Base-by-base conservation (phyloP, 257 asterid genomes). In the Cruciata laevipes region DNA sequence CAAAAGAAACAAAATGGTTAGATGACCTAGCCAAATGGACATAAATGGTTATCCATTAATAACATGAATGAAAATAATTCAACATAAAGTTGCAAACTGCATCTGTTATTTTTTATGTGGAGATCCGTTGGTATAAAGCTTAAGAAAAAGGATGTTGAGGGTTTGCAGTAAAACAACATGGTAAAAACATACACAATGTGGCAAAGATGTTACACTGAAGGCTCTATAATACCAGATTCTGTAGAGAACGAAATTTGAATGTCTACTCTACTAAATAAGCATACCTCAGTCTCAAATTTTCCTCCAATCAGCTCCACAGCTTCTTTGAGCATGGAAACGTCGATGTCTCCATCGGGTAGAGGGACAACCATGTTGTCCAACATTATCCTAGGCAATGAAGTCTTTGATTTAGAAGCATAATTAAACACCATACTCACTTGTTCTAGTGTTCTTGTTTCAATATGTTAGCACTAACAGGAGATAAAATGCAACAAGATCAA, bases 341-440 rank as follows among this genome's bases (percentile, higher is more conserved):
- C 96, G 49, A 90, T 74, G 70, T 83, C 91, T 56, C 95, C 96
- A 55, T 90, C 63, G 49, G 89, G 74, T 75, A 88, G 80, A 16
- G 99, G 99, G 69, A 88, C 86, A 37, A 90, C 96, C 99, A 94
- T 90, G 80, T 94, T 94, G 74, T 94, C 99, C 69, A 94, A 82
- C 99, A 94, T 90, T 80, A 94, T 87, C 79, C 97, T 87, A 42
- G 85, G 82, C 74, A 90, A 74, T 52, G 85, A 82, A 31, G 96
- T 84, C 76, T 84, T 84, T 44, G 81, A 75, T 63, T 83, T 76
- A 69, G 97, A 82, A 74, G 97, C 95, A 74, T 90, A 94, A 35
- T 82, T 71, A 58, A 94, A 76, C 30, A 85, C 95, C 83, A 88
- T 84, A 32, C 74, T 85, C 76, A 94, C 91, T 87, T 94, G 97